Evolutionary conservation across 306 rosid genomes (phyloP), one percentile per base, ranked within the genome.

Genomic region (Acmispon strigosus): DNA sequence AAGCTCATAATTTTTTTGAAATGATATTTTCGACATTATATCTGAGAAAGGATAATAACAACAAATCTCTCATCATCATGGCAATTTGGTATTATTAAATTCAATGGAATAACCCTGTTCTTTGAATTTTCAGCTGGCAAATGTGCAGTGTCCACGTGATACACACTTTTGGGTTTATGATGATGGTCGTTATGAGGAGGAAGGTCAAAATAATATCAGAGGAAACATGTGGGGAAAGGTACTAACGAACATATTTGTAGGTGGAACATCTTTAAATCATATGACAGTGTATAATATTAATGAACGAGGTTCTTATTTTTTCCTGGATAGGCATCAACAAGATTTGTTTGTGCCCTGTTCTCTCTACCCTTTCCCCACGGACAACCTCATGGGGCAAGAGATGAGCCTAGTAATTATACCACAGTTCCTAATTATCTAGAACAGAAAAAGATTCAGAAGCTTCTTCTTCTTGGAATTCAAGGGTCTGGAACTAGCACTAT

Each of bases 141-240:
- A 82, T 15, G 99, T 91, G 76, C 99, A 95, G 88, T 95, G 99
- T 80, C 99, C 97, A 6, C 96, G 97, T 22, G 99, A 91, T 89
- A 95, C 99, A 68, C 99, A 95, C 82, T 95, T 95, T 84, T 95
- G 99, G 99, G 99, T 95, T 75, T 95, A 95, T 67, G 99, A 95
- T 37, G 97, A 95, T 41, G 99, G 99, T 67, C 97, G 97, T 9
- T 95, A 91, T 37, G 96, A 95, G 89, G 99, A 95, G 85, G 96
- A 95, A 95, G 99, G 99, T 69, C 97, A 95, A 83, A 95, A 95
- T 72, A 95, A 95, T 83, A 95, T 95, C 76, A 82, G 92, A 57
- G 99, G 99, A 75, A 95, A 95, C 78, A 95, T 95, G 71, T 95
- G 99, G 99, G 97, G 87, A 80, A 95, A 95, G 97, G 99, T 94